Evolutionary conservation across 2,329 filamentous ascomycete species (phyloP).

Genomic region (Colletotrichum paranaense): DNA sequence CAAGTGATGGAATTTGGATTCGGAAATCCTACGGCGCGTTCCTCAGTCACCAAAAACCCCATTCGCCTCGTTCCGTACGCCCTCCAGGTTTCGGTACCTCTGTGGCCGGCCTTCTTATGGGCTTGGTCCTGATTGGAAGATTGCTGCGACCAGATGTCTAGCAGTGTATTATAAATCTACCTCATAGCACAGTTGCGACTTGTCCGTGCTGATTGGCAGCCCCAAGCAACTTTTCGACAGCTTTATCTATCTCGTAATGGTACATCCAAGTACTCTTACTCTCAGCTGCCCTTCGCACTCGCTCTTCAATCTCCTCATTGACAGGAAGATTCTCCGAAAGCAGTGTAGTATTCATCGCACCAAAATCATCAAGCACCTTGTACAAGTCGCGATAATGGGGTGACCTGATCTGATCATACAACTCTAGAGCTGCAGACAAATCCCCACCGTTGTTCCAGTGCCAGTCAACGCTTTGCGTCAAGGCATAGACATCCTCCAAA

Average conservation of each 20-base stretch:
- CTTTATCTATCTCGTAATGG: constrained; percentile 40
- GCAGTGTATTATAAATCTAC: neutral
- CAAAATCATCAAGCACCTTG: constrained; percentile 41
- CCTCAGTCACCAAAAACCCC: too few relatives aligned
- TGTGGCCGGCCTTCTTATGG: too few relatives aligned
- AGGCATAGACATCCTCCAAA: constrained; percentile 45
- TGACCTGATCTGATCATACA: constrained; percentile 43
- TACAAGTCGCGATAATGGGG: constrained; percentile 44
- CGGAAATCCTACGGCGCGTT: too few relatives aligned
- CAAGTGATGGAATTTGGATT: too few relatives aligned
- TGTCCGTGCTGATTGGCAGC: neutral
- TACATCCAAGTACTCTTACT: constrained; percentile 43
- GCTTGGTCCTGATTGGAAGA: too few relatives aligned
- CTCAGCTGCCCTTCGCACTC: constrained; percentile 37
- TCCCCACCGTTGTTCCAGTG: constrained; percentile 35
- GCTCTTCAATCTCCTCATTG: constrained; percentile 42
- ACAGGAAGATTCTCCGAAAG: constrained; percentile 34
- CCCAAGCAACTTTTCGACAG: constrained; percentile 3
- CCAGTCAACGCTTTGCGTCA: constrained; percentile 41
- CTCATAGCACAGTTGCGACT: constrained; percentile 1
- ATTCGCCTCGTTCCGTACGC: too few relatives aligned
- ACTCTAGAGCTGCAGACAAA: constrained; percentile 38
- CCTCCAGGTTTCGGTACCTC: too few relatives aligned
- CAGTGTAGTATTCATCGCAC: constrained; percentile 31
- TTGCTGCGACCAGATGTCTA: too few relatives aligned